phyloP scores from a whole-genome alignment of 768 basidiomycete species.

The Xerocomellus dryophilus region DNA sequence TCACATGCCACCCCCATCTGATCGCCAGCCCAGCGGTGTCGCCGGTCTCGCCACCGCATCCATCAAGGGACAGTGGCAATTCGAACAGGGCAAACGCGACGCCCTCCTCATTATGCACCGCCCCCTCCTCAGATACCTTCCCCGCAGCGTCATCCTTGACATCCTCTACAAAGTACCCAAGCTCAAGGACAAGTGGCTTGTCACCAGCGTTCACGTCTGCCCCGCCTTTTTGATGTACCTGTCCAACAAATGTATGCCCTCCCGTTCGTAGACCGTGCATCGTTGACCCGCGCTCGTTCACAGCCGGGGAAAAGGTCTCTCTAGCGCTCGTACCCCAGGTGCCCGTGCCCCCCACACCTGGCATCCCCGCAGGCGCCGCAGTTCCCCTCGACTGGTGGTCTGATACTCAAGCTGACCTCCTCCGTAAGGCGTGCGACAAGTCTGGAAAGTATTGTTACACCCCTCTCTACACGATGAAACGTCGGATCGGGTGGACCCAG shows the following conservation, averaged over 20 bases:
- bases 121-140: conserved; percentile 24
- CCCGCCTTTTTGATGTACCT: conserved; percentile 35
- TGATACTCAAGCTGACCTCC: conserved; percentile 14
- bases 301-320: conserved; percentile 26
- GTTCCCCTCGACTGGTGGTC: conserved; percentile 22
- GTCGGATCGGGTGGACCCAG: neutral
- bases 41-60: conserved; percentile 32
- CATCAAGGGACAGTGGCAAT: conserved; percentile 36
- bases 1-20: neutral
- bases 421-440: conserved; percentile 25
- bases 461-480: conserved; percentile 28
- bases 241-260: conserved; percentile 22
- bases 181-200: conserved; percentile 32
- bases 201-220: conserved; percentile 31
- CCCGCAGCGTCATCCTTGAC: conserved; percentile 21
- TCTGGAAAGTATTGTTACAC: conserved; percentile 24
- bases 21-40: neutral
- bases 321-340: conserved; percentile 18
- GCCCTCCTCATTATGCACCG: conserved; percentile 36
- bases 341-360: conserved; percentile 12
- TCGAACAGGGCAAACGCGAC: conserved; percentile 28
- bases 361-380: conserved; percentile 11
- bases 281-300: neutral
- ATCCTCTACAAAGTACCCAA: conserved; percentile 20
- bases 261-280: neutral